Conservation (phyloP, 371 early-diverging fungal species). For the Gilbertella persicaria region DNA sequence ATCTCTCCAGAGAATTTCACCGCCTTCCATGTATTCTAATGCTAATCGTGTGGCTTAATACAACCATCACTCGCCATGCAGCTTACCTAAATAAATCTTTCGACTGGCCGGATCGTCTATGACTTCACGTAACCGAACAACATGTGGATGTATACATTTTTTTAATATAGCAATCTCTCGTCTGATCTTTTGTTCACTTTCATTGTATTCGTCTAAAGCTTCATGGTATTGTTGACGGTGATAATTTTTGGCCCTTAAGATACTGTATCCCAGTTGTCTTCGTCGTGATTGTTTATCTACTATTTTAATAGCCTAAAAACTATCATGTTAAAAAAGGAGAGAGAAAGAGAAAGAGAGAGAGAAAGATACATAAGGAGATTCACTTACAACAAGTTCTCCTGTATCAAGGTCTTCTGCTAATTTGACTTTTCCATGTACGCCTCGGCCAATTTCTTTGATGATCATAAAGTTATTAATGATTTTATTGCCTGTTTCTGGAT, state of each 20-base stretch:
- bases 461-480: slow-evolving; percentile 92
- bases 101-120: slow-evolving; percentile 88
- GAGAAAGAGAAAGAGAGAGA: background rate
- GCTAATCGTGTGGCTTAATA: too few species aligned
- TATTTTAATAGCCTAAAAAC: slow-evolving; percentile 76
- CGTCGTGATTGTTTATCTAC: slow-evolving; percentile 73
- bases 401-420: slow-evolving; percentile 77
- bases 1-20: slow-evolving; percentile 86
- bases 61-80: too few species aligned
- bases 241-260: slow-evolving; percentile 16
- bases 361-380: background rate
- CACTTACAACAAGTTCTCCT: slow-evolving; percentile 70
- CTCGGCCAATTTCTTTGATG: slow-evolving; percentile 84
- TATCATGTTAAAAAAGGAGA: background rate
- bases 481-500: slow-evolving; percentile 84
- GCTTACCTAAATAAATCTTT: slow-evolving; percentile 83
- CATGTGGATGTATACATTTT: slow-evolving; percentile 88
- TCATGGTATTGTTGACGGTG: background rate
- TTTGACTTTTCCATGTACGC: slow-evolving; percentile 94
- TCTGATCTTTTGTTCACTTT: slow-evolving; percentile 83
- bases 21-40: slow-evolving; percentile 85
- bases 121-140: slow-evolving; percentile 88
- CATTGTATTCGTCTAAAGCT: slow-evolving; percentile 6
- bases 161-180: slow-evolving; percentile 94
- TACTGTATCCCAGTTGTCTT: slow-evolving; percentile 58